Conservation (phyloP, 768 basidiomycete species). For the Suillus occidentalis region DNA sequence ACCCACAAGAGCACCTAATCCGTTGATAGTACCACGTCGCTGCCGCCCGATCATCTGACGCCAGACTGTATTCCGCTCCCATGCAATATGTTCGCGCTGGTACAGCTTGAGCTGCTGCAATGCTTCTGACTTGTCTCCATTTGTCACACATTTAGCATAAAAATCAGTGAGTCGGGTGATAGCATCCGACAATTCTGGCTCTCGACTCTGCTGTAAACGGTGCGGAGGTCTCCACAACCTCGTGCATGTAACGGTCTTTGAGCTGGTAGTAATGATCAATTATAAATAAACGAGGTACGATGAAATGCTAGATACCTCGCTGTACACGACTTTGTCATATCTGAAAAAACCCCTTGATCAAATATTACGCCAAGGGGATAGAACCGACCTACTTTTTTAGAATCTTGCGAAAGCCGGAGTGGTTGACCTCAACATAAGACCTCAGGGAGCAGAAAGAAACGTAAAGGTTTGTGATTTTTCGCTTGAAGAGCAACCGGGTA, state of each 20-base stretch:
- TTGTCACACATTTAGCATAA: constrained; percentile 84
- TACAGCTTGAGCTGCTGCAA: constrained; percentile 82
- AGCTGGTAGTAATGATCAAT: constrained; percentile 42
- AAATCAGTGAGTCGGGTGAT: constrained; percentile 62
- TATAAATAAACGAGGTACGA: background rate
- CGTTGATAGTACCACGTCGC: constrained; percentile 50
- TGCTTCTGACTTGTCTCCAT: constrained; percentile 66
- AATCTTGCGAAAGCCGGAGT: constrained; percentile 93
- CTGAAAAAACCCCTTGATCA: constrained; percentile 38
- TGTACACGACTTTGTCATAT: constrained; percentile 92
- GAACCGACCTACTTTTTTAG: constrained; percentile 77
- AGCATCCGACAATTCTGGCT: constrained; percentile 61
- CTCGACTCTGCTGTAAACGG: constrained; percentile 73
- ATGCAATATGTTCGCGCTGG: constrained; percentile 91
- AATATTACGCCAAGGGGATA: background rate
- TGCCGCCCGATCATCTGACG: constrained; percentile 89
- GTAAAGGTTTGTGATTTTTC: constrained; percentile 81
- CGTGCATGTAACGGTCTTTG: constrained; percentile 75
- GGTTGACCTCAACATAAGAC: constrained; percentile 89
- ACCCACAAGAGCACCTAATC: constrained; percentile 41
- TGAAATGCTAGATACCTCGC: constrained; percentile 41
- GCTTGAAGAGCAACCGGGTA: constrained; percentile 83
- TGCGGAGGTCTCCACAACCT: constrained; percentile 59
- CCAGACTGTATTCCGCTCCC: constrained; percentile 98
- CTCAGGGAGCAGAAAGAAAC: constrained; percentile 72